phyloP scores from a whole-genome alignment of 2,329 filamentous ascomycete genomes.

The Colletotrichum simmondsii region DNA sequence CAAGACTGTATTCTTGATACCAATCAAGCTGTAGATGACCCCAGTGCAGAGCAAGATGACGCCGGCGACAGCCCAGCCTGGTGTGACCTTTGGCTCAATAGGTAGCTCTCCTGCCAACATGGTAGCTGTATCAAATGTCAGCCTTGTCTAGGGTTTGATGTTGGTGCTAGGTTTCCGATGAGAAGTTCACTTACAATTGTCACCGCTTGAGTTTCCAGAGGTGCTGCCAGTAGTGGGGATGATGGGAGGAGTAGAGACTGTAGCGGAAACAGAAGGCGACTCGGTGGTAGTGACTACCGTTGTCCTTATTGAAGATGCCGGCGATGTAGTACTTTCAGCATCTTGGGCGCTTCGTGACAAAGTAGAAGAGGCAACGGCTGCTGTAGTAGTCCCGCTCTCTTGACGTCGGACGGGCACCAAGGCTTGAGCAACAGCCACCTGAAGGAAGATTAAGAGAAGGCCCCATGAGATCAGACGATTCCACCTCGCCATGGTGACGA shows the following conservation, averaged over 20 bases:
- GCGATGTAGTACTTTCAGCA: background rate
- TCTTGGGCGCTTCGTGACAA: slow-evolving; percentile 12
- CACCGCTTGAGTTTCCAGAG: slow-evolving; percentile 43
- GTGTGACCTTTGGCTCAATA: slow-evolving; percentile 79
- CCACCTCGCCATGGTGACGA: slow-evolving; percentile 38
- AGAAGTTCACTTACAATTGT: slow-evolving; percentile 45
- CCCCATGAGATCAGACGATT: slow-evolving; percentile 50
- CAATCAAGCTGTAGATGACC: slow-evolving; percentile 77
- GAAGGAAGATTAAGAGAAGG: slow-evolving; percentile 50
- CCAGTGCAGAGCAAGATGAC: slow-evolving; percentile 80
- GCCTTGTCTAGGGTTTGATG: background rate
- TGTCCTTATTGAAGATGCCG: slow-evolving; percentile 5
- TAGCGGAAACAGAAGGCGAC: slow-evolving; percentile 2
- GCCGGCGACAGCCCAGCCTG: slow-evolving; percentile 83
- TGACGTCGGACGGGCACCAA: slow-evolving; percentile 47
- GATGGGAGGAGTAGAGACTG: slow-evolving; percentile 14
- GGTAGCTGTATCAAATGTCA: slow-evolving; percentile 48
- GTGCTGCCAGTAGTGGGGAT: slow-evolving; percentile 30
- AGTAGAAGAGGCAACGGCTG: slow-evolving; percentile 33
- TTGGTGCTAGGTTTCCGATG: background rate
- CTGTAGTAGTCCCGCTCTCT: slow-evolving; percentile 40
- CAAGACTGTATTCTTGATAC: slow-evolving; percentile 83
- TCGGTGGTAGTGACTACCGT: background rate
- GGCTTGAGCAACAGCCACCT: slow-evolving; percentile 48
- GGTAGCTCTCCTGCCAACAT: slow-evolving; percentile 70